Conservation (phyloP, 768 basidiomycete species). For the Albatrellus ellisii region DNA sequence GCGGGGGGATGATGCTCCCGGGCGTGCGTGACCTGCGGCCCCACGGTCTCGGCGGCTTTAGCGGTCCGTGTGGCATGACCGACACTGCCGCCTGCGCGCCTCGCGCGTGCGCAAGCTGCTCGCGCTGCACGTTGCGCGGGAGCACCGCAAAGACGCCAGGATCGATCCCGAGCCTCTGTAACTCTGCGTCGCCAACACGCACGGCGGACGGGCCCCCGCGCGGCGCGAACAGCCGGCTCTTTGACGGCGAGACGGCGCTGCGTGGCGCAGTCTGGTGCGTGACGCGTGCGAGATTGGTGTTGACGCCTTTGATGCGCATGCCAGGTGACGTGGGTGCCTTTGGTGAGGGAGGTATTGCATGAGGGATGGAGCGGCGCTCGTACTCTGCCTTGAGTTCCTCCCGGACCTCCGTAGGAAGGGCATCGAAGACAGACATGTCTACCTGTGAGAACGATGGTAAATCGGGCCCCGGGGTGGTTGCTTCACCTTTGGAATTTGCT, state of each 20-base stretch:
- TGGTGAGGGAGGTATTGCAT: slow-evolving; percentile 26
- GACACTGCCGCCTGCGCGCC: slow-evolving; percentile 23
- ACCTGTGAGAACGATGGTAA: slow-evolving; percentile 69
- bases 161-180: slow-evolving; percentile 59
- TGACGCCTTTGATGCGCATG: slow-evolving; percentile 14
- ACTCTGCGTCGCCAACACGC: slow-evolving; percentile 39
- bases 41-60: slow-evolving; percentile 31
- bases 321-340: slow-evolving; percentile 2
- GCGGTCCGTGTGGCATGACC: slow-evolving; percentile 4
- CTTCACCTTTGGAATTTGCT: neutral
- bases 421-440: slow-evolving; percentile 55
- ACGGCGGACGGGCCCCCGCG: slow-evolving; percentile 23
- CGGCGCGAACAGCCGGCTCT: slow-evolving; percentile 26
- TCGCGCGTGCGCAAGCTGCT: slow-evolving; percentile 54
- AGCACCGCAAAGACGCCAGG: slow-evolving; percentile 53
- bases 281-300: slow-evolving; percentile 41
- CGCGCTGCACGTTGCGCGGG: slow-evolving; percentile 55
- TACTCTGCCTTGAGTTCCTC: slow-evolving; percentile 59
- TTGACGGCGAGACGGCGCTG: slow-evolving; percentile 26
- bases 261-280: slow-evolving; percentile 51
- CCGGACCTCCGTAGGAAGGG: slow-evolving; percentile 56
- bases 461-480: slow-evolving; percentile 18
- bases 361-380: slow-evolving; percentile 45
- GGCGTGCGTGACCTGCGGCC: slow-evolving; percentile 20
- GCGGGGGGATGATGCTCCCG: slow-evolving; percentile 25